Evolutionary conservation across 192 early-diverging fungal genomes (phyloP), one percentile per base, ranked within the genome.

Genomic region (Oehlia diaphana): DNA sequence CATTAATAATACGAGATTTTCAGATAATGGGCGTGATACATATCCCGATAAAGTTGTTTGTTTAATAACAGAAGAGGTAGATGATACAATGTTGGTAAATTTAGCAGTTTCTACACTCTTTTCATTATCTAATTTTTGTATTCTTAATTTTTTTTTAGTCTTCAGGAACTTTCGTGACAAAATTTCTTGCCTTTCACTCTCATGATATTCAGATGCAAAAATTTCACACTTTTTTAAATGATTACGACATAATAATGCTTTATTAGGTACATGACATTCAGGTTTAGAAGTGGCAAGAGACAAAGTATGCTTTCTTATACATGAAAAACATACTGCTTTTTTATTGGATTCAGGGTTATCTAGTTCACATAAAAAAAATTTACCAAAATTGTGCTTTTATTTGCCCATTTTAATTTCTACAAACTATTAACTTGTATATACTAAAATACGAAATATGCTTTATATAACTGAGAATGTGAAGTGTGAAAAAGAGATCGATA

Each of bases 1-100:
- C 23, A 72, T 72, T 47, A n/a, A 21, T 72, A 72, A 53, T 72
- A 72, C n/a, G 1, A 72, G 39, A 42, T 72, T 72, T 72, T 72
- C n/a, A 49, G 71, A 72, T 23, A 72, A 9, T 72, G 71, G 71
- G 26, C n/a, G 13, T 72, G 42, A 49, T 23, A 49, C 39, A 72
- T 53, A 72, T 47, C 39, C 44, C 26, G 10, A 21, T 23, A 72
- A 44, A 44, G 6, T 44, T 44, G 6, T 1, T 44, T 44, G 42
- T 44, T 44, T 26, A 10, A 26, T 73, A 7, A 50, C 31, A 31
- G 31, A 31, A 31, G 31, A 31, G 31, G 31, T 31, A 31, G 31
- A 31, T 31, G 31, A 2, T 31, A 2, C 2, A 31, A 1, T 2
- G 31, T 31, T 31, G 28, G 28, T 31, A 31, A 31, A 31, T 31